Evolutionary conservation across 148 eudicot genomes (phyloP), one percentile per base, ranked within the genome.

Genomic region (Oxyria digyna): DNA sequence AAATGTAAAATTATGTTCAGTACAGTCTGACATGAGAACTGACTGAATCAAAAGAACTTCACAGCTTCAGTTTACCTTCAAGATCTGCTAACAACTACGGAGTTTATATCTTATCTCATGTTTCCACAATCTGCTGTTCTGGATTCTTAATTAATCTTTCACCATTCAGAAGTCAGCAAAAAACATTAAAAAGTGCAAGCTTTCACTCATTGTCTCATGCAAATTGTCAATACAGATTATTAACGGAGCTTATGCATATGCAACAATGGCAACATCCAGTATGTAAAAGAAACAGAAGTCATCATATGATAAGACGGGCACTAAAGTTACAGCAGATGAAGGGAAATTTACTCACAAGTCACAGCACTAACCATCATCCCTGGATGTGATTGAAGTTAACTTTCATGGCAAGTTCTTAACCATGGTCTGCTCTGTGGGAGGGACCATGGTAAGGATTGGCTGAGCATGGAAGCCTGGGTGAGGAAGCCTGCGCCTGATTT

Each of bases 401-500:
- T 38, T 63, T 79, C 74, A 76, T 42, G 71, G 78, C 27, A 67
- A 48, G 49, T 42, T 63, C 18, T 96, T 96, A 40, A 80, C 96
- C 96, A 92, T 92, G 67, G 87, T 42, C 78, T 92, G 98, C 21
- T 75, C 87, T 0, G 68, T 74, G 1, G 96, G 98, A 0, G 96
- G 88, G 62, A 83, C 54, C 96, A 86, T 92, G 67, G 85, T 72
- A 54, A 85, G 13, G 40, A 87, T 74, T 3, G 82, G 91, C 71
- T 84, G 91, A 26, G 84, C 81, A 74, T 83, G 82, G 69, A 87
- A 86, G 6, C 82, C 87, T 8, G 96, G 96, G 79, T 92, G 98
- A 73, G 91, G 87, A 52, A 92, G 75, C 88, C 94, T 87, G 20
- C 94, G 94, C 31, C 98, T 94, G 59, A 89, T 74, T 70, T 92